phyloP scores from a whole-genome alignment of 1,284 basidiomycete species.

The Dichomitus squalens region DNA sequence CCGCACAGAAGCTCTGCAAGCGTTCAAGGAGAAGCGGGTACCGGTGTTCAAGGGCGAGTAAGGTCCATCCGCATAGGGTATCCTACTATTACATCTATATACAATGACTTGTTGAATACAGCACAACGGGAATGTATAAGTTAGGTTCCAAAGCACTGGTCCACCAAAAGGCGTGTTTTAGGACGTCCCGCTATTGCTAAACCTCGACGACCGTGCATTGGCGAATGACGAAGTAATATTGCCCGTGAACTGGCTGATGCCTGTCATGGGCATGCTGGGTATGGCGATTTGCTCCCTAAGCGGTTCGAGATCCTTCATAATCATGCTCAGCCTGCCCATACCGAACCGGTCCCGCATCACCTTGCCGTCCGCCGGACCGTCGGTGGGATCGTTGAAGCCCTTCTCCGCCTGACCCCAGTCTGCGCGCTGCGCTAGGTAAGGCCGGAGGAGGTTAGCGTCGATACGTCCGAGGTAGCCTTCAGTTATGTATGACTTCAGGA shows the following conservation, averaged over 20 bases:
- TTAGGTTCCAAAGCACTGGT: constrained; percentile 6
- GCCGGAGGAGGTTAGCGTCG: constrained; percentile 84
- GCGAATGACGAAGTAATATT: constrained; percentile 21
- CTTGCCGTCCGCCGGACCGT: constrained; percentile 44
- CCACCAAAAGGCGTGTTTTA: background rate
- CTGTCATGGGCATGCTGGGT: constrained; percentile 49
- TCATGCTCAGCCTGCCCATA: constrained; percentile 66
- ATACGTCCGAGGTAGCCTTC: constrained; percentile 92
- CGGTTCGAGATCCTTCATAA: constrained; percentile 84
- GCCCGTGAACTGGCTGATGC: constrained; percentile 25
- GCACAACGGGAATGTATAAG: constrained; percentile 9
- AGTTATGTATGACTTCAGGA: constrained; percentile 90
- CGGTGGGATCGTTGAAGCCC: constrained; percentile 67
- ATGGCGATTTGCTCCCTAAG: constrained; percentile 50
- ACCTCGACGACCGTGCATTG: constrained; percentile 19
- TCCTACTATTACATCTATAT: constrained; percentile 17
- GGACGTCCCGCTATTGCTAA: constrained; percentile 10
- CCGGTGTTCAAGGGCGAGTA: constrained; percentile 86
- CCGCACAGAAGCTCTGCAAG: constrained; percentile 82
- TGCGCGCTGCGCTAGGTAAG: constrained; percentile 88
- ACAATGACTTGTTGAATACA: background rate
- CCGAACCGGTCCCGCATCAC: constrained; percentile 72
- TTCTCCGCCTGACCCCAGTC: constrained; percentile 87
- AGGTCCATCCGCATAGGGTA: constrained; percentile 21
- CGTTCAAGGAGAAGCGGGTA: constrained; percentile 87